Conservation (phyloP, 2,329 filamentous ascomycete species). For the Ophiostoma ips region DNA sequence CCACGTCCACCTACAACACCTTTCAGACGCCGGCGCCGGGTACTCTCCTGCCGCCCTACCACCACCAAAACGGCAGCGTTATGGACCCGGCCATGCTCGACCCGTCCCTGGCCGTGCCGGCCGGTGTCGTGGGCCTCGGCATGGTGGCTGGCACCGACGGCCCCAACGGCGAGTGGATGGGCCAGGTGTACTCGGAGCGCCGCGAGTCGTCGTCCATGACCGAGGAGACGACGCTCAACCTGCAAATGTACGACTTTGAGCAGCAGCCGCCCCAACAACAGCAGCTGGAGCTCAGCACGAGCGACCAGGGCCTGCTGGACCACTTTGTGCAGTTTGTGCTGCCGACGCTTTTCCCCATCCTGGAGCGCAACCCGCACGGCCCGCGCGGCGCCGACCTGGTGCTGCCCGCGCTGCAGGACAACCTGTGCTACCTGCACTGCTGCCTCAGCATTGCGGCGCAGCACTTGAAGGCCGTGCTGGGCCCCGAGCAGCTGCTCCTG, state of each 20-base stretch:
- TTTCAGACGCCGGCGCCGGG: constrained; percentile 67
- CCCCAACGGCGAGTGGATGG: constrained; percentile 44
- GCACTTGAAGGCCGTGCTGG: constrained; percentile 71
- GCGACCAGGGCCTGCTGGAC: constrained; percentile 72
- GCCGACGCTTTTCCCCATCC: constrained; percentile 78
- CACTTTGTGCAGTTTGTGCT: constrained; percentile 85
- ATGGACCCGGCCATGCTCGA: constrained; percentile 4
- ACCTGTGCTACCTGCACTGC: constrained; percentile 89
- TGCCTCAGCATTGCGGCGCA: constrained; percentile 87
- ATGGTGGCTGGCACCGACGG: not conserved
- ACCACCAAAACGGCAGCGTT: constrained; percentile 22
- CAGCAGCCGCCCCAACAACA: constrained; percentile 52
- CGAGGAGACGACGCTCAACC: constrained; percentile 51
- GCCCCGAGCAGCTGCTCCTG: not conserved
- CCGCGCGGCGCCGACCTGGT: constrained; percentile 70
- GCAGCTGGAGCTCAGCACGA: constrained; percentile 66
- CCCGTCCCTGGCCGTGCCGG: not conserved
- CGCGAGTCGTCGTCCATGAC: constrained; percentile 46
- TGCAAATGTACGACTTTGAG: constrained; percentile 72
- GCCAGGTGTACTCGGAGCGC: constrained; percentile 54
- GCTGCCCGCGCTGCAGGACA: constrained; percentile 74
- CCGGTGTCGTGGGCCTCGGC: constrained; percentile 2
- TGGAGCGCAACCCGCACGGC: constrained; percentile 80
- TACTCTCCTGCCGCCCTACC: constrained; percentile 48
- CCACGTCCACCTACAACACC: constrained; percentile 86